Conservation (phyloP, 2,329 filamentous ascomycete species). For the Elsinoe arachidis region DNA sequence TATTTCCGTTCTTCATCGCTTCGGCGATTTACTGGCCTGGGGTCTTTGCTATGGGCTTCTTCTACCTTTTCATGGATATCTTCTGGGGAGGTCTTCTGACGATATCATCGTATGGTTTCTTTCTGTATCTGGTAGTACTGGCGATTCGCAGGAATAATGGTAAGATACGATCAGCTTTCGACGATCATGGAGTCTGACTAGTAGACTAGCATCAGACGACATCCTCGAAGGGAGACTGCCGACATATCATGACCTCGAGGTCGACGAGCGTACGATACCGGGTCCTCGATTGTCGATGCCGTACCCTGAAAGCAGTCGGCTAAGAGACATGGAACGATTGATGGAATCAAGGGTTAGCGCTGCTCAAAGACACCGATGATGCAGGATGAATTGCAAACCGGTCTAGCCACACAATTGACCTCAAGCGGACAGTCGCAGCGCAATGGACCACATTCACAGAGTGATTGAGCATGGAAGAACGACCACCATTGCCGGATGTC, state of each 20-base stretch:
- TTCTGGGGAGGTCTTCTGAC: not conserved
- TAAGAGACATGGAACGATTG: not conserved
- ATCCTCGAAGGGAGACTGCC: not conserved
- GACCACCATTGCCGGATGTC: no score
- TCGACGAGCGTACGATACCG: not conserved
- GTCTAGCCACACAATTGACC: no score
- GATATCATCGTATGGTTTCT: not conserved
- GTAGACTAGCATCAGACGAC: no score
- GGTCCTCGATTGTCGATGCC: not conserved
- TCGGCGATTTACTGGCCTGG: not conserved
- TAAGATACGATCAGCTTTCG: no score
- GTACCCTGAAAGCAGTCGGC: not conserved
- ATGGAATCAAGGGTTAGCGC: not conserved
- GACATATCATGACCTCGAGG: not conserved
- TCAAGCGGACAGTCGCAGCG: no score
- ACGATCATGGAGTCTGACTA: no score
- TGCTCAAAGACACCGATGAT: no score
- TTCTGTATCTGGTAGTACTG: not conserved
- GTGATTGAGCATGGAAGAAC: no score
- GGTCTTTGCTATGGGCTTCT: not conserved
- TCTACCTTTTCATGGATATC: not conserved
- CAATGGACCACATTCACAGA: no score
- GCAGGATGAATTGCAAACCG: not conserved
- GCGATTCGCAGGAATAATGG: not conserved
- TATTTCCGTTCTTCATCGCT: not conserved